phyloP scores from a whole-genome alignment of 768 basidiomycete genomes.

The Cystofilobasidium bisporidii region DNA sequence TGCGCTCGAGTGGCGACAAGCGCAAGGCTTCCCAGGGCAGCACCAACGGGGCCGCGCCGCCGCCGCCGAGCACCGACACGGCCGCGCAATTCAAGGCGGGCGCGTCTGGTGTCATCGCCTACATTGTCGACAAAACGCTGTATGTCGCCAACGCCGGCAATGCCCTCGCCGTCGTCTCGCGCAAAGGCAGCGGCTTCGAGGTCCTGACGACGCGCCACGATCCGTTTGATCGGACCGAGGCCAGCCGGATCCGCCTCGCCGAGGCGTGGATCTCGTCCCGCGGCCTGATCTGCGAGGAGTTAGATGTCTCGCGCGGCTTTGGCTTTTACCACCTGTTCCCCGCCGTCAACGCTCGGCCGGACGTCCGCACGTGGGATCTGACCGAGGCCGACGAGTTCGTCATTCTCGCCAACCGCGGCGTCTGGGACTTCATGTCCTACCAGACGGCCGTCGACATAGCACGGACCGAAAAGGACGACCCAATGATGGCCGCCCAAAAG shows the following conservation, averaged over 20 bases:
- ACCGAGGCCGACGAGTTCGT: constrained; percentile 86
- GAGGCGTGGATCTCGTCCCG: constrained; percentile 91
- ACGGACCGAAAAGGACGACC: constrained; percentile 57
- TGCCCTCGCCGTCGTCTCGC: constrained; percentile 76
- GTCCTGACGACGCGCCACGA: constrained; percentile 72
- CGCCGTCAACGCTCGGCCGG: constrained; percentile 78
- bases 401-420: constrained; percentile 81
- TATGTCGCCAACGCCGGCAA: constrained; percentile 86
- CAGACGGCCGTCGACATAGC: constrained; percentile 97
- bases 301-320: constrained; percentile 79
- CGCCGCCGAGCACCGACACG: constrained; percentile 19
- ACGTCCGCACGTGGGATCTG: constrained; percentile 59
- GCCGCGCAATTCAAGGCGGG: constrained; percentile 54
- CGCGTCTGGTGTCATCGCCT: constrained; percentile 76
- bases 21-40: constrained; percentile 67
- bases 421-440: constrained; percentile 90
- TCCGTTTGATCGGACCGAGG: constrained; percentile 78
- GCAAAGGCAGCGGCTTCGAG: constrained; percentile 53
- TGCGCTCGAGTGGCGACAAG: constrained; percentile 31
- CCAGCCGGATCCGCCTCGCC: constrained; percentile 71
- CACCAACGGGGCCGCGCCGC: constrained; percentile 8
- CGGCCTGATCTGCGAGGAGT: constrained; percentile 70
- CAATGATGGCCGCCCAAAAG: constrained; percentile 91
- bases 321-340: constrained; percentile 85
- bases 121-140: constrained; percentile 66